Percentiles rank a stretch among this genome's conserved stretches.
These are phyloP conservation scores for Colletotrichum magnum DNA, from an alignment of 2,329 filamentous ascomycete species.

Conservation along the genomic window DNA sequence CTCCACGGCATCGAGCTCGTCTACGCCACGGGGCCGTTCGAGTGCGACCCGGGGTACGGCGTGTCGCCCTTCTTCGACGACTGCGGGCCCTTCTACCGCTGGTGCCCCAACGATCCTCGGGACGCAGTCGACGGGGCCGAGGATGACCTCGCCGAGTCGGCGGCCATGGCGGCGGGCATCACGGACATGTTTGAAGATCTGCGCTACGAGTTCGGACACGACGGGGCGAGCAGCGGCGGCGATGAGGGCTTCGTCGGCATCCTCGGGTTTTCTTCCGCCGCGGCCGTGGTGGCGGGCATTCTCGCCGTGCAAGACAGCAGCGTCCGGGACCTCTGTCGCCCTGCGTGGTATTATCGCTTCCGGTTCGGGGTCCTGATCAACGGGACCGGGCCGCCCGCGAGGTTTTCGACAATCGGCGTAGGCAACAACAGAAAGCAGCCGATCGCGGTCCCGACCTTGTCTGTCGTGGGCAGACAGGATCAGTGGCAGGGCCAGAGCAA, in stretches of 20 bases:
- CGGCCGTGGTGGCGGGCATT: conserved; percentile 10
- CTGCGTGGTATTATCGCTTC: conserved; percentile 9
- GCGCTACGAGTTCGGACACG: conserved; percentile 15
- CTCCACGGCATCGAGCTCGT: conserved; percentile 14
- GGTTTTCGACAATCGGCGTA: too few relatives aligned
- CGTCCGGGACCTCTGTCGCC: too few relatives aligned
- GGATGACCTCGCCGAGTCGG: too few relatives aligned
- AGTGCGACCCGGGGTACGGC: conserved; percentile 15
- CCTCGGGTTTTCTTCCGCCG: conserved; percentile 16
- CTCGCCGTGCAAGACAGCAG: background rate
- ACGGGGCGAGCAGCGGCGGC: background rate
- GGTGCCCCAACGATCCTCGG: conserved; percentile 2
- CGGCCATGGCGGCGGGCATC: background rate
- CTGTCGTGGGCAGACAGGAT: conserved; percentile 9
- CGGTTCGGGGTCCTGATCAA: conserved; percentile 17
- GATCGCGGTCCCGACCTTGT: background rate
- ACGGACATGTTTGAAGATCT: conserved; percentile 12
- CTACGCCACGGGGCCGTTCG: conserved; percentile 18
- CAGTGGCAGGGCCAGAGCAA: conserved; percentile 15
- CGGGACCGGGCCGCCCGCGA: background rate
- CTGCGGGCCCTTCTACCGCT: conserved; percentile 25
- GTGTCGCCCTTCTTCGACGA: conserved; percentile 27
- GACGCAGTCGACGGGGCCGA: too few relatives aligned
- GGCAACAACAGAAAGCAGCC: too few relatives aligned
- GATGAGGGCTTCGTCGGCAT: background rate